Conservation (phyloP, 805 yeast species). For the Komagataella kurtzmanii region DNA sequence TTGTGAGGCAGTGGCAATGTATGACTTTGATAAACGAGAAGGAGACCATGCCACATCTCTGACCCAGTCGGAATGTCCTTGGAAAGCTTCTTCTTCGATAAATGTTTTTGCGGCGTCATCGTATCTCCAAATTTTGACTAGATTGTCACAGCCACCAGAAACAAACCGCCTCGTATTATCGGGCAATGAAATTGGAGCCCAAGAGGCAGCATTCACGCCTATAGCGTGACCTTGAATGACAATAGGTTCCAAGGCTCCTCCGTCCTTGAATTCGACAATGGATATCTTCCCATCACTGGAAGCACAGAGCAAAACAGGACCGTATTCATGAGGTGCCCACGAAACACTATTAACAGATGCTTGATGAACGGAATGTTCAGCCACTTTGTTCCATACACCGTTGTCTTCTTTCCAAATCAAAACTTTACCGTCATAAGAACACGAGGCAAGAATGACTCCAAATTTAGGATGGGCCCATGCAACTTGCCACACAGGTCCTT, state of each 20-base stretch:
- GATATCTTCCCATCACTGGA: constrained; percentile 91
- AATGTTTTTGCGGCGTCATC: constrained; percentile 44
- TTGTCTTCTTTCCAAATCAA: constrained; percentile 91
- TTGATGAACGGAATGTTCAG: constrained; percentile 78
- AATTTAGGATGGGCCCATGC: constrained; percentile 99
- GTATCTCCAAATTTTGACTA: constrained; percentile 82
- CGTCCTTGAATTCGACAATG: constrained; percentile 82
- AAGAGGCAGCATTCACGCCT: constrained; percentile 88
- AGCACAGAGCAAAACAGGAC: constrained; percentile 81
- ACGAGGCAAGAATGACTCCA: constrained; percentile 87
- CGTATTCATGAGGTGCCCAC: constrained; percentile 98
- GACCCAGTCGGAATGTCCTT: constrained; percentile 97
- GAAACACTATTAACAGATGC: constrained; percentile 90
- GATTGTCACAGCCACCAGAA: constrained; percentile 90
- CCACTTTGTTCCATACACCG: constrained; percentile 76
- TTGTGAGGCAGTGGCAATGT: constrained; percentile 94
- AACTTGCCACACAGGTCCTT: constrained; percentile 98
- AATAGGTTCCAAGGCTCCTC: constrained; percentile 60
- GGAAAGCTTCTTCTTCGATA: constrained; percentile 60
- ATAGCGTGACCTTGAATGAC: constrained; percentile 75
- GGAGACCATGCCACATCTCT: constrained; percentile 99
- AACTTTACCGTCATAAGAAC: constrained; percentile 92
- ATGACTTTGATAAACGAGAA: constrained; percentile 70
- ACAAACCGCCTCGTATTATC: constrained; percentile 57
- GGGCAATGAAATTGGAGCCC: constrained; percentile 59